Percentiles rank a stretch among this genome's conserved stretches.
Evolutionary conservation across 169 alveolate genomes (phyloP).

Genomic region (Cryptosporidium ryanae): DNA sequence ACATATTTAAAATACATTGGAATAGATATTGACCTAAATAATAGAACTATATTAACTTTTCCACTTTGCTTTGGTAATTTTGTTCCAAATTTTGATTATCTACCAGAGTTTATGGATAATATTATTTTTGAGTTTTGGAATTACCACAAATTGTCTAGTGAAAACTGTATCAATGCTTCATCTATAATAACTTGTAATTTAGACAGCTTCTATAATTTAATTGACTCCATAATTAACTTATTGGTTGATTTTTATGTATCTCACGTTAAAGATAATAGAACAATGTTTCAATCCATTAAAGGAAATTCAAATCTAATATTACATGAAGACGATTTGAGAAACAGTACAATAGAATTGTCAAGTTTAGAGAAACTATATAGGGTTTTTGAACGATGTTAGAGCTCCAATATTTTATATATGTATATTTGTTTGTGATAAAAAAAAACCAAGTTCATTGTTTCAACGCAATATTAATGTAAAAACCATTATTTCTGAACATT

Average conservation of each 20-base stretch:
- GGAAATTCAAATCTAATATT: constrained; percentile 24
- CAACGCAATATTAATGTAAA: not conserved
- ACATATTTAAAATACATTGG: constrained; percentile 20
- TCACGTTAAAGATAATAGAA: constrained; percentile 26
- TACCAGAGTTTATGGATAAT: constrained; percentile 37
- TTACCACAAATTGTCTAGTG: constrained; percentile 22
- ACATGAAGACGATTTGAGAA: not conserved
- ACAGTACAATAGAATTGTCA: constrained; percentile 73
- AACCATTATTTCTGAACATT: not conserved
- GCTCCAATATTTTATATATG: not conserved
- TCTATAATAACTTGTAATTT: not conserved
- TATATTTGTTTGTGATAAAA: too few species aligned
- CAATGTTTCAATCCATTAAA: constrained; percentile 36
- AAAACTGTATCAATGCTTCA: not conserved
- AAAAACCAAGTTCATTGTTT: too few species aligned
- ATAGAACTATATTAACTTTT: constrained; percentile 17
- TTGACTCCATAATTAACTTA: constrained; percentile 2
- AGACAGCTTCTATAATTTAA: not conserved
- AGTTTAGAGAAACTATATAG: constrained; percentile 76
- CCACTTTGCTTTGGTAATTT: constrained; percentile 57
- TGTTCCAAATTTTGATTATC: constrained; percentile 55
- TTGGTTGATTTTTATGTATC: constrained; percentile 27
- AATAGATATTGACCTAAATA: not conserved
- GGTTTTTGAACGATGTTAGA: constrained; percentile 78
- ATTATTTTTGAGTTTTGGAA: constrained; percentile 39